Evolutionary conservation across 768 basidiomycete genomes (phyloP), one percentile per base, ranked within the genome.

Genomic region (Filobasidium floriforme): DNA sequence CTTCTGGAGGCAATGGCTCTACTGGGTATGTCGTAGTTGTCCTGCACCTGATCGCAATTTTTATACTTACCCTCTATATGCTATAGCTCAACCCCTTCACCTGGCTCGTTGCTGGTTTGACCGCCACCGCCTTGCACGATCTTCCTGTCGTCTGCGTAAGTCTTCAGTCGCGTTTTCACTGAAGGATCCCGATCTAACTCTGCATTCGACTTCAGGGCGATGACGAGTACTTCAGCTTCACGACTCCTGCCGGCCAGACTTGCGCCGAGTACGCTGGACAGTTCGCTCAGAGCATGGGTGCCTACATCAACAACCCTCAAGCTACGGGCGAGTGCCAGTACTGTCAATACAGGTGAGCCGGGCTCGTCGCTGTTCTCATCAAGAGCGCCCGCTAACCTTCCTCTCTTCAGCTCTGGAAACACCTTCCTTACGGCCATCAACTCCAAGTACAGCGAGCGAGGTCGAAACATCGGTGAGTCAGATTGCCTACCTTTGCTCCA

Each of bases 1-100:
- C 32, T 89, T 89, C 82, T 89, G 87, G 87, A 80, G 83, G 68
- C 82, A 81, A n/a, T 91, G 89, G 89, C 76, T 90, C 18, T 91
- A 91, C 76, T 81, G 86, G 55, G 68, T 76, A 22, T 18, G 46
- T 49, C 46, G 9, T 62, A 44, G 19, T 11, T 55, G 52, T n/a
- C n/a, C 22, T 22, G 11, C 26, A 2, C 14, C 22, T 37, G 32
- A 37, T 9, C 9, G 32, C 22, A 6, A 7, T n/a, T 57, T n/a
- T 57, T 28, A 4, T 24, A n/a, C 32, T 37, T n/a, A 57, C 55
- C 22, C 24, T 15, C 24, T 52, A 70, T 6, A 18, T 12, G 4
- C 46, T 22, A 14, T 12, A 49, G 46, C 46, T 49, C 5, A 68
- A 77, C 60, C 89, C 89, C 0, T 89, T 85, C 76, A 89, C 88